phyloP scores from a whole-genome alignment of 495 filamentous ascomycete genomes.

The Annulohypoxylon stygium region DNA sequence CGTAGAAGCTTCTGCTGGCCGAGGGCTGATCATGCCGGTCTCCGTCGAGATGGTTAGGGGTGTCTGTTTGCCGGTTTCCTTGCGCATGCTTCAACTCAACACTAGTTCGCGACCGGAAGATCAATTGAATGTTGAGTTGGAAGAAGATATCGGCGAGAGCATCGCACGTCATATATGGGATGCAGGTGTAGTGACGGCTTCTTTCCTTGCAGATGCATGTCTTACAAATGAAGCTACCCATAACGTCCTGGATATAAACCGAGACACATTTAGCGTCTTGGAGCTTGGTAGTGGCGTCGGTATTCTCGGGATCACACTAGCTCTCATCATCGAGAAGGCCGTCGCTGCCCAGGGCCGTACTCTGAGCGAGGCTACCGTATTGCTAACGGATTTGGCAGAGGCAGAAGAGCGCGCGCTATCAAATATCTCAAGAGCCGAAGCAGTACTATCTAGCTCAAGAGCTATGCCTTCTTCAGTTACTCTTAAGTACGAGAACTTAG shows the following conservation, averaged over 20 bases:
- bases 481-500: constrained; percentile 71
- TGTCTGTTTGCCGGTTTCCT: constrained; percentile 47
- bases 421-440: constrained; percentile 54
- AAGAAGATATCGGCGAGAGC: constrained; percentile 94
- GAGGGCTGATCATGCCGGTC: constrained; percentile 56
- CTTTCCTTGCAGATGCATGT: constrained; percentile 54
- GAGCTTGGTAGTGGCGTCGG: constrained; percentile 91
- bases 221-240: constrained; percentile 9
- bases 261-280: constrained; percentile 66
- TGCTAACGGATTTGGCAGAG: constrained; percentile 87
- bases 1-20: constrained; percentile 19
- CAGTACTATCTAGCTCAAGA: constrained; percentile 36
- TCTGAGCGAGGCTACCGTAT: constrained; percentile 57
- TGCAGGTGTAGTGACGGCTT: constrained; percentile 58
- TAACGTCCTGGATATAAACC: constrained; percentile 19
- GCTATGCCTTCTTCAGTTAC: constrained; percentile 43
- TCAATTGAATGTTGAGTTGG: constrained; percentile 59
- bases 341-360: constrained; percentile 25
- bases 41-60: constrained; percentile 52
- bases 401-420: constrained; percentile 68
- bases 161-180: constrained; percentile 97
- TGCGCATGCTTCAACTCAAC: constrained; percentile 54
- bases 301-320: constrained; percentile 81
- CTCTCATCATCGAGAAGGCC: constrained; percentile 64
- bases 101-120: constrained; percentile 42